These are phyloP conservation scores for Phytophthora ohioensis DNA, from an alignment of 352 stramenopile genomes.

Conservation along the genomic window DNA sequence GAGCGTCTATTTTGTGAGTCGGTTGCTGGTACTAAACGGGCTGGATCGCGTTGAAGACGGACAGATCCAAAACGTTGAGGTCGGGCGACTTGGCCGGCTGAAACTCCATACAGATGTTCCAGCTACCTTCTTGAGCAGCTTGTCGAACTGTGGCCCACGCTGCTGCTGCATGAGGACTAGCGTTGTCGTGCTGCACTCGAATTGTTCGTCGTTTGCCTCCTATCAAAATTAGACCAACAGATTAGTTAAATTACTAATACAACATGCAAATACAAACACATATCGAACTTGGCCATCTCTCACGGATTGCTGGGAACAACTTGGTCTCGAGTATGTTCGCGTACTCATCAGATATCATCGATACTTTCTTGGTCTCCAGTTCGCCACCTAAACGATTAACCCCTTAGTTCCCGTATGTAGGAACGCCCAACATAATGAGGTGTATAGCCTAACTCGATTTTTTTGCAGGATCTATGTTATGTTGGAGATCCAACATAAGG, in stretches of 20 bases:
- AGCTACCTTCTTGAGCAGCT: not conserved
- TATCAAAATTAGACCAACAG: not conserved
- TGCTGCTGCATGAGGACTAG: not conserved
- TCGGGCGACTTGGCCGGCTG: not conserved
- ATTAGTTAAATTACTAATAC: not conserved
- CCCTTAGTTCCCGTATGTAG: too few species aligned
- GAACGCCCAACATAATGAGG: too few species aligned
- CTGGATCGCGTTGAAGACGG: not conserved
- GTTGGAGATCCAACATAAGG: too few species aligned
- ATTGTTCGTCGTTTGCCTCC: not conserved
- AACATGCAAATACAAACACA: not conserved
- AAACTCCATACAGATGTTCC: conserved; percentile 2
- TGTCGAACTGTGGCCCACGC: not conserved
- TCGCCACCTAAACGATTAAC: too few species aligned
- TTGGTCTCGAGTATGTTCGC: conserved; percentile 1
- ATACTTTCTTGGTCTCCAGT: too few species aligned
- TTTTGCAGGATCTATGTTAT: too few species aligned
- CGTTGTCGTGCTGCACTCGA: conserved; percentile 7
- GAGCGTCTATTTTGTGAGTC: not conserved
- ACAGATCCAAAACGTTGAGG: not conserved
- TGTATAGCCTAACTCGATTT: too few species aligned
- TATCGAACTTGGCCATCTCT: not conserved
- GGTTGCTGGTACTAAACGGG: conserved; percentile 1
- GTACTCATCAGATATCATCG: not conserved
- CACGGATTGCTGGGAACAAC: conserved; percentile 2